Evolutionary conservation across 192 early-diverging fungal species (phyloP).

Genomic region (Entomortierella parvispora): DNA sequence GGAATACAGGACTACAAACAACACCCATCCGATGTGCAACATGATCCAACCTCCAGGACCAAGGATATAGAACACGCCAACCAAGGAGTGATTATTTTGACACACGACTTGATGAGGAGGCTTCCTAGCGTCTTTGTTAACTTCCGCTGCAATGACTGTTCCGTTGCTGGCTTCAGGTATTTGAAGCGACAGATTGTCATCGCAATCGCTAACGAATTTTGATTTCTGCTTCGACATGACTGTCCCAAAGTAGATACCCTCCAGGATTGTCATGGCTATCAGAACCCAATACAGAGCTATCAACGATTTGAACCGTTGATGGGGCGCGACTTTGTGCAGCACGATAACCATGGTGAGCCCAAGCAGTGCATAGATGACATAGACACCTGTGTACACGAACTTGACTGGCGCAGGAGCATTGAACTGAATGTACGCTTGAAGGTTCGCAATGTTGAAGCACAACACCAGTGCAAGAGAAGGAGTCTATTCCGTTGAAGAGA

Average conservation of each 20-base stretch:
- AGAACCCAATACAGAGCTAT: constrained; percentile 42
- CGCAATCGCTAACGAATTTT: constrained; percentile 33
- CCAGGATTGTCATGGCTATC: constrained; percentile 16
- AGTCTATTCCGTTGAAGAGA: constrained; percentile 11
- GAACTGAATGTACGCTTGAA: constrained; percentile 13
- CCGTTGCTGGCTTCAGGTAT: not conserved
- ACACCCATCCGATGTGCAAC: constrained; percentile 32
- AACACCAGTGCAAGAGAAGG: constrained; percentile 26
- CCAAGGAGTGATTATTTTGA: not conserved
- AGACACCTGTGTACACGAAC: constrained; percentile 23
- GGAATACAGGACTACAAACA: constrained; percentile 33
- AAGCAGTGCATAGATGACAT: constrained; percentile 24
- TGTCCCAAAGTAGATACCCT: constrained; percentile 47
- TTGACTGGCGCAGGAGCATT: constrained; percentile 30
- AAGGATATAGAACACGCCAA: constrained; percentile 25
- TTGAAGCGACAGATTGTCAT: not conserved
- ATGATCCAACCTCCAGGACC: constrained; percentile 47
- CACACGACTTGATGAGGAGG: constrained; percentile 1
- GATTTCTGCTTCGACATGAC: constrained; percentile 36
- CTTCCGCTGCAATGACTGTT: not conserved
- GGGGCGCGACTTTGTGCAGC: not conserved
- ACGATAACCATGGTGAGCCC: constrained; percentile 6
- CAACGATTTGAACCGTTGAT: constrained; percentile 12
- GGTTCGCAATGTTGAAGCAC: constrained; percentile 23
- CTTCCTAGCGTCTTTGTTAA: not conserved